These are phyloP conservation scores for Marasmius sp. DNA, from an alignment of 1,284 basidiomycete genomes.

Conservation along the genomic window DNA sequence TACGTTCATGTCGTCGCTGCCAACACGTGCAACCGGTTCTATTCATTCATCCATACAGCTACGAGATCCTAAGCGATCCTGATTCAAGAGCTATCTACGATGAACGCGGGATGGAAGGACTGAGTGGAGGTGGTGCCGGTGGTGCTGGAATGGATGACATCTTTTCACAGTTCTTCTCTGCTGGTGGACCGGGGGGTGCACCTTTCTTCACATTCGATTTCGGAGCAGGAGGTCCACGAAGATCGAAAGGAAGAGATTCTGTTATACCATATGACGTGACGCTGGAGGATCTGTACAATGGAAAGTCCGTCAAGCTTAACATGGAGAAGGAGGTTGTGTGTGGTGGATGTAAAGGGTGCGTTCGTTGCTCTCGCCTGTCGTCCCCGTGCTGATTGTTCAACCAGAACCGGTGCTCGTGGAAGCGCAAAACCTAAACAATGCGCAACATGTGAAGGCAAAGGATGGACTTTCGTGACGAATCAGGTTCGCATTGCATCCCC, in stretches of 20 bases:
- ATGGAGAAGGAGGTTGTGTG: conserved; percentile 88
- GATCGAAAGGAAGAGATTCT: conserved; percentile 66
- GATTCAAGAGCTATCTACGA: conserved; percentile 83
- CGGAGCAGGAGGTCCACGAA: conserved; percentile 42
- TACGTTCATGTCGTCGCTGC: conserved; percentile 38
- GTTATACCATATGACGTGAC: conserved; percentile 84
- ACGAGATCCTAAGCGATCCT: conserved; percentile 83
- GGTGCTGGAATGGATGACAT: conserved; percentile 63
- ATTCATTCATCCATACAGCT: conserved; percentile 45
- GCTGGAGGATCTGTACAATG: conserved; percentile 91
- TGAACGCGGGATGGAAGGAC: conserved; percentile 71
- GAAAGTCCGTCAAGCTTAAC: conserved; percentile 87
- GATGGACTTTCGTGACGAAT: conserved; percentile 65
- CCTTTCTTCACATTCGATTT: conserved; percentile 55
- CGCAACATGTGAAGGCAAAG: conserved; percentile 82
- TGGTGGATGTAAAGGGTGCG: conserved; percentile 77
- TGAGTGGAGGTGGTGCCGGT: conserved; percentile 46
- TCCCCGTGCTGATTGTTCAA: background rate
- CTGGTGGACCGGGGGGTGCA: conserved; percentile 35
- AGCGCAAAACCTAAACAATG: conserved; percentile 83
- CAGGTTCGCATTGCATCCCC: conserved; percentile 38
- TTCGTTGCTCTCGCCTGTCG: conserved; percentile 11
- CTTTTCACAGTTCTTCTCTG: conserved; percentile 77
- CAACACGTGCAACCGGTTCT: background rate
- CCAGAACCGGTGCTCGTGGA: conserved; percentile 77